Evolutionary conservation across 768 basidiomycete species (phyloP).

Genomic region (Pholiota conissans): DNA sequence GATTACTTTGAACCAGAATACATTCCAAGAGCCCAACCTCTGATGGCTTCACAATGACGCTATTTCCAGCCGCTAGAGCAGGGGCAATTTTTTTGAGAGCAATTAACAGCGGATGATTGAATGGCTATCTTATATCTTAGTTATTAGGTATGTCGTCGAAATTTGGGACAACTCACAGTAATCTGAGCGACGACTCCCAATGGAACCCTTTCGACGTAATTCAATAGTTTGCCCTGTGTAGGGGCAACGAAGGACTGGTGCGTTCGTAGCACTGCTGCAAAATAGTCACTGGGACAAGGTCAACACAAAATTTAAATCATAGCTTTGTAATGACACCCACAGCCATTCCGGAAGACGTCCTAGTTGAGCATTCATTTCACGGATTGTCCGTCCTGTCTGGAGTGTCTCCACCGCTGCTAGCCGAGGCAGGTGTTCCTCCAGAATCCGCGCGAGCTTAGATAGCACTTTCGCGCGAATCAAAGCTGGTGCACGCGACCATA

Average conservation of each 20-base stretch:
- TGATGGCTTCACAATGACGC: conserved; percentile 81
- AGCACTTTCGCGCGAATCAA: conserved; percentile 65
- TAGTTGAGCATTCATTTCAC: conserved; percentile 83
- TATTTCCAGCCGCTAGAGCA: conserved; percentile 82
- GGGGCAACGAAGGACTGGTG: conserved; percentile 71
- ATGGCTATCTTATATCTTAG: conserved; percentile 50
- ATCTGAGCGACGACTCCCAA: conserved; percentile 90
- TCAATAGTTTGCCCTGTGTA: conserved; percentile 76
- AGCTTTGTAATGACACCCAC: conserved; percentile 38
- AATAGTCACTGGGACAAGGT: conserved; percentile 62
- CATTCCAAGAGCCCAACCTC: conserved; percentile 43
- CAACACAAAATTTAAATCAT: background rate
- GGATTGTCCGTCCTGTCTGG: conserved; percentile 80
- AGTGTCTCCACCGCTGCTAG: conserved; percentile 66
- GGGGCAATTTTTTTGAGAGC: conserved; percentile 88
- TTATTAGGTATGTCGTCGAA: background rate
- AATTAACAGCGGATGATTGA: conserved; percentile 89
- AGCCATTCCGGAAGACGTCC: conserved; percentile 84
- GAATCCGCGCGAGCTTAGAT: conserved; percentile 58
- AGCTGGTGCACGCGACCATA: conserved; percentile 67
- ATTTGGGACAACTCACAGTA: conserved; percentile 50
- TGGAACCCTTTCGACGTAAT: conserved; percentile 77
- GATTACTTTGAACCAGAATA: background rate
- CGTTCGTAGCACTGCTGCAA: conserved; percentile 71
- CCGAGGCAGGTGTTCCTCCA: conserved; percentile 57